Percentiles rank a stretch among this genome's conserved stretches.
Evolutionary conservation across 306 rosid genomes (phyloP).

Genomic region (Inga oerstediana): DNA sequence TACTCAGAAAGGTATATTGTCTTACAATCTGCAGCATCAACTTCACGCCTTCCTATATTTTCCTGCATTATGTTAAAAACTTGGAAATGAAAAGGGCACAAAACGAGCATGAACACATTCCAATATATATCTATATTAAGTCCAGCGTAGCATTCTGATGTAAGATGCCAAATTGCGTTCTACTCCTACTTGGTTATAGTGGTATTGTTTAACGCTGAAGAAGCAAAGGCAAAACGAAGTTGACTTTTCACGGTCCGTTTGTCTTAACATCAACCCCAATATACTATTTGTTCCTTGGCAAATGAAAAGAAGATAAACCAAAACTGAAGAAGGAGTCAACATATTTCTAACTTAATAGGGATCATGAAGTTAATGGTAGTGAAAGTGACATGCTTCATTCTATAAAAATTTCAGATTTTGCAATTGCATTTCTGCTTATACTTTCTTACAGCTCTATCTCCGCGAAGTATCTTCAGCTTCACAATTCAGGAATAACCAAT

Average conservation of each 20-base stretch:
- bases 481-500: not conserved
- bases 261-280: not conserved
- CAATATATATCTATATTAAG: not conserved
- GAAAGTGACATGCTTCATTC: not conserved
- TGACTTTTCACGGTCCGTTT: not conserved
- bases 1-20: conserved; percentile 86
- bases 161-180: not conserved
- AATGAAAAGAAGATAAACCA: conserved; percentile 8
- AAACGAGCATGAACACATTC: conserved; percentile 5
- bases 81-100: conserved; percentile 18
- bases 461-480: not conserved
- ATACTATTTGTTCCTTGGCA: not conserved
- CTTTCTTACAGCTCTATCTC: not conserved
- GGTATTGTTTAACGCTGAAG: not conserved
- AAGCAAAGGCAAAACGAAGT: conserved; percentile 8
- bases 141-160: conserved; percentile 6
- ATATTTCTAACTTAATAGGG: not conserved
- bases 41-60: conserved; percentile 69
- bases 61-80: conserved; percentile 50
- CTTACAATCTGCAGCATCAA: conserved; percentile 83
- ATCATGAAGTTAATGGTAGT: not conserved
- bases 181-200: not conserved
- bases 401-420: not conserved
- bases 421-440: not conserved
- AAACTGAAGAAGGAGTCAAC: not conserved